These are phyloP conservation scores for Lasiosphaeriaceae sp. DNA, from an alignment of 495 filamentous ascomycete species.

Conservation along the genomic window DNA sequence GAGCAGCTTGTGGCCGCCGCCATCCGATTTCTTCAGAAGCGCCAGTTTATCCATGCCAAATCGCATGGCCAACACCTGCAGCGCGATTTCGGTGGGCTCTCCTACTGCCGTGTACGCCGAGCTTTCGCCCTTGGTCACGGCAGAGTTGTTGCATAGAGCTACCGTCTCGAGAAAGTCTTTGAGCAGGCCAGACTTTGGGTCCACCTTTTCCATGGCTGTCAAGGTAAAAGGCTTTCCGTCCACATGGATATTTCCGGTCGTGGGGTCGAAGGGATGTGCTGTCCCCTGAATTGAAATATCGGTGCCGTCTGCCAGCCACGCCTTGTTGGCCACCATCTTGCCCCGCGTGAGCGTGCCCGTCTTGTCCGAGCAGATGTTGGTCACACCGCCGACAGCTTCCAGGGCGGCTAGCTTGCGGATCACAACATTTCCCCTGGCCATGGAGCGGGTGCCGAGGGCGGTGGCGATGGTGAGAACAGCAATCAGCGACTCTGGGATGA, in stretches of 20 bases:
- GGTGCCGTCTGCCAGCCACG: slow-evolving; percentile 65
- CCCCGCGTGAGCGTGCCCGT: slow-evolving; percentile 79
- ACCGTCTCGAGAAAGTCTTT: slow-evolving; percentile 23
- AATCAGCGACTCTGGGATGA: slow-evolving; percentile 67
- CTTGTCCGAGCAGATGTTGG: slow-evolving; percentile 87
- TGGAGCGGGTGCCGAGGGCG: slow-evolving; percentile 70
- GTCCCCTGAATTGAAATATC: slow-evolving; percentile 54
- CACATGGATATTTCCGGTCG: slow-evolving; percentile 22
- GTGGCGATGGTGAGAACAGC: slow-evolving; percentile 70
- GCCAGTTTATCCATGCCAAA: slow-evolving; percentile 58
- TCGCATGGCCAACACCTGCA: slow-evolving; percentile 73
- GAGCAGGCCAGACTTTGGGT: slow-evolving; percentile 5
- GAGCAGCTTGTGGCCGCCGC: slow-evolving; percentile 40
- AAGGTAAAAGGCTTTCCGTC: slow-evolving; percentile 7
- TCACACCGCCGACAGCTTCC: slow-evolving; percentile 79
- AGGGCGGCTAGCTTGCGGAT: slow-evolving; percentile 70
- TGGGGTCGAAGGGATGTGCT: slow-evolving; percentile 44
- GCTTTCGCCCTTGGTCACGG: slow-evolving; percentile 28
- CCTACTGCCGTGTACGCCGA: slow-evolving; percentile 56
- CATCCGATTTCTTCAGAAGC: slow-evolving; percentile 48
- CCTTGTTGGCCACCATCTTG: slow-evolving; percentile 70
- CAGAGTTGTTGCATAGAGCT: slow-evolving; percentile 46
- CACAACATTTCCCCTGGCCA: slow-evolving; percentile 73
- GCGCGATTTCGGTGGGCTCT: slow-evolving; percentile 81
- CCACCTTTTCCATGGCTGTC: not conserved